Conservation (phyloP, 345 rosid species). For the Arabidopsis suecica region DNA sequence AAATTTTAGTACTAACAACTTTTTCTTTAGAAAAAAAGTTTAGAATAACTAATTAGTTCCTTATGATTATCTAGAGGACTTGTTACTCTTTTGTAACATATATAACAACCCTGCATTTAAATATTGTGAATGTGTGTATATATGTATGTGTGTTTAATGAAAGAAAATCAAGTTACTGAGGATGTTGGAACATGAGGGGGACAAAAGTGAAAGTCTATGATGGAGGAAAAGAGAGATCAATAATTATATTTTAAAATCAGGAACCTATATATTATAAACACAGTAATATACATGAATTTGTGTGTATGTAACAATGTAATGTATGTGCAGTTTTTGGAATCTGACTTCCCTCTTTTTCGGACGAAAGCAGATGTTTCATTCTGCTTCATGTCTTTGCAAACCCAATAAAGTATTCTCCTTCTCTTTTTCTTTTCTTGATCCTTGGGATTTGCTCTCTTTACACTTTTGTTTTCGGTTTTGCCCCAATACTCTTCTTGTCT, state of each 20-base stretch:
- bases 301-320: slow-evolving; percentile 21
- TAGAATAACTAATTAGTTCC: not conserved
- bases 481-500: slow-evolving; percentile 21
- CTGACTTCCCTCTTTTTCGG: slow-evolving; percentile 41
- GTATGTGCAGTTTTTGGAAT: slow-evolving; percentile 40
- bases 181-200: slow-evolving; percentile 40
- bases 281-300: slow-evolving; percentile 18
- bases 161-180: slow-evolving; percentile 28
- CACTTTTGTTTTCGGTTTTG: not conserved
- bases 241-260: not conserved
- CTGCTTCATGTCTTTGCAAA: slow-evolving; percentile 38
- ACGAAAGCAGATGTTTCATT: slow-evolving; percentile 39
- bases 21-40: no score
- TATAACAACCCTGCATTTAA: not conserved
- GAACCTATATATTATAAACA: not conserved
- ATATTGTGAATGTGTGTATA: not conserved
- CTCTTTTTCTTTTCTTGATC: slow-evolving; percentile 39
- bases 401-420: slow-evolving; percentile 40
- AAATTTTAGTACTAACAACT: no score
- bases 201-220: slow-evolving; percentile 45
- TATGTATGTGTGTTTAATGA: not conserved
- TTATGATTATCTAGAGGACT: not conserved
- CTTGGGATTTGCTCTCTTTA: slow-evolving; percentile 43
- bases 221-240: slow-evolving; percentile 24
- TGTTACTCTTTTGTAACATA: not conserved